Percentiles rank a stretch among this genome's conserved stretches.
Evolutionary conservation across 2,329 filamentous ascomycete genomes (phyloP).

Genomic region (Lachnellula occidentalis): DNA sequence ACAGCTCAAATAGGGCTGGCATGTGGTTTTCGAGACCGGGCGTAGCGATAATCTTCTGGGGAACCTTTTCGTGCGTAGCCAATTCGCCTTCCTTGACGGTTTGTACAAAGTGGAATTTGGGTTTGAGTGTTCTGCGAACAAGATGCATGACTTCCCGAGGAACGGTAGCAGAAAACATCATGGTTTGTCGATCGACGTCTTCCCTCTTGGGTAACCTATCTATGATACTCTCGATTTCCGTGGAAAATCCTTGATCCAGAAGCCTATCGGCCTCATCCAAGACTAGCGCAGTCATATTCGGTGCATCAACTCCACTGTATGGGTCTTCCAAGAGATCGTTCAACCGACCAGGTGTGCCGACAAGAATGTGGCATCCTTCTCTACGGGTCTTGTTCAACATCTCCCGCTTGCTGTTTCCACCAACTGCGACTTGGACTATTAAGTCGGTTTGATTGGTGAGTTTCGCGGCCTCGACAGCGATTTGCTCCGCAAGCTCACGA

Average conservation of each 20-base stretch:
- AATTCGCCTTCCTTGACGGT: slow-evolving; percentile 76
- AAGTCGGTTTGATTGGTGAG: slow-evolving; percentile 27
- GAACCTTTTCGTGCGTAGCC: slow-evolving; percentile 79
- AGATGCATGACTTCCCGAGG: slow-evolving; percentile 76
- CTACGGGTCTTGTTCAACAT: slow-evolving; percentile 33
- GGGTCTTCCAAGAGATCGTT: slow-evolving; percentile 67
- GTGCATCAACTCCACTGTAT: slow-evolving; percentile 31
- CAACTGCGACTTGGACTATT: slow-evolving; percentile 72
- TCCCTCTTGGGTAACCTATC: slow-evolving; percentile 54
- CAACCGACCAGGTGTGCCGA: slow-evolving; percentile 86
- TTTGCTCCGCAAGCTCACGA: slow-evolving; percentile 76
- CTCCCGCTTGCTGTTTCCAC: slow-evolving; percentile 70
- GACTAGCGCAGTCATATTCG: slow-evolving; percentile 79
- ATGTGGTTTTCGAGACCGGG: slow-evolving; percentile 69
- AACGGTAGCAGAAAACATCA: slow-evolving; percentile 93
- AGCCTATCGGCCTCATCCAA: slow-evolving; percentile 97
- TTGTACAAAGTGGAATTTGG: slow-evolving; percentile 81
- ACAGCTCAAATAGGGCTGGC: slow-evolving; percentile 59
- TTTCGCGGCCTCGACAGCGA: slow-evolving; percentile 65
- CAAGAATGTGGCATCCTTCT: slow-evolving; percentile 83
- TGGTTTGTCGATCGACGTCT: slow-evolving; percentile 72
- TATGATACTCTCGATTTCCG: slow-evolving; percentile 58
- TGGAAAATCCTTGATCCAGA: slow-evolving; percentile 84
- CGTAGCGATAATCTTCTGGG: slow-evolving; percentile 67
- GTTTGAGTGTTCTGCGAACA: slow-evolving; percentile 69